These are phyloP conservation scores for Acacia crassicarpa DNA, from an alignment of 306 rosid species.

Conservation along the genomic window DNA sequence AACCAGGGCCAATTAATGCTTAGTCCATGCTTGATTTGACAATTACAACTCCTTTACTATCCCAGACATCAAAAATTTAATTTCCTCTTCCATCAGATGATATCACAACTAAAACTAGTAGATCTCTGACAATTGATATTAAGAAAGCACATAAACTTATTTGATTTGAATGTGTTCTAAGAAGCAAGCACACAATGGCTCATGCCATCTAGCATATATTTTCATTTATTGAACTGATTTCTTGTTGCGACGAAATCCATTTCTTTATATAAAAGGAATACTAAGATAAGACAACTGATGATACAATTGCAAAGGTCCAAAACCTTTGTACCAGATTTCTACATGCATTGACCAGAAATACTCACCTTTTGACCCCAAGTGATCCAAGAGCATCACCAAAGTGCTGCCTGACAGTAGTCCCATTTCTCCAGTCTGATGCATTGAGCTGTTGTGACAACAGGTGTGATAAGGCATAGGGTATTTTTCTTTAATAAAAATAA, in stretches of 20 bases:
- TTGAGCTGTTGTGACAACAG: conserved; percentile 58
- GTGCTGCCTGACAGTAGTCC: conserved; percentile 62
- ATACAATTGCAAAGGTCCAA: conserved; percentile 22
- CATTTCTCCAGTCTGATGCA: conserved; percentile 77
- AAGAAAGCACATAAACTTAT: background rate
- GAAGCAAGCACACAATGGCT: background rate
- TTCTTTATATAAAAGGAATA: conserved; percentile 20
- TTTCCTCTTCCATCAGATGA: conserved; percentile 15
- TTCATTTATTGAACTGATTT: conserved; percentile 26
- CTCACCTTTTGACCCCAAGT: conserved; percentile 58
- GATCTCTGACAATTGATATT: conserved; percentile 12
- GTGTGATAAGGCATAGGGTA: conserved; percentile 9
- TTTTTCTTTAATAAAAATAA: conserved; percentile 7
- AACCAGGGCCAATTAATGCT: conserved; percentile 16
- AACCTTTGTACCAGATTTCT: conserved; percentile 6
- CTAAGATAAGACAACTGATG: conserved; percentile 20
- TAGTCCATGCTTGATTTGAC: background rate
- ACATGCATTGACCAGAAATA: conserved; percentile 27
- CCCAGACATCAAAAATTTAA: conserved; percentile 10
- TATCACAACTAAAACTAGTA: conserved; percentile 8
- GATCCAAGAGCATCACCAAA: conserved; percentile 75
- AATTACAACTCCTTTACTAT: conserved; percentile 21
- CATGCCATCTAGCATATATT: conserved; percentile 16
- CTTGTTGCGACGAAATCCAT: conserved; percentile 16
- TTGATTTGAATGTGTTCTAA: background rate